A percentile compares a stretch with the other conserved stretches of the same genome.
Evolutionary conservation across 345 rosid genomes (phyloP).

Genomic region (Gossypium bickii): DNA sequence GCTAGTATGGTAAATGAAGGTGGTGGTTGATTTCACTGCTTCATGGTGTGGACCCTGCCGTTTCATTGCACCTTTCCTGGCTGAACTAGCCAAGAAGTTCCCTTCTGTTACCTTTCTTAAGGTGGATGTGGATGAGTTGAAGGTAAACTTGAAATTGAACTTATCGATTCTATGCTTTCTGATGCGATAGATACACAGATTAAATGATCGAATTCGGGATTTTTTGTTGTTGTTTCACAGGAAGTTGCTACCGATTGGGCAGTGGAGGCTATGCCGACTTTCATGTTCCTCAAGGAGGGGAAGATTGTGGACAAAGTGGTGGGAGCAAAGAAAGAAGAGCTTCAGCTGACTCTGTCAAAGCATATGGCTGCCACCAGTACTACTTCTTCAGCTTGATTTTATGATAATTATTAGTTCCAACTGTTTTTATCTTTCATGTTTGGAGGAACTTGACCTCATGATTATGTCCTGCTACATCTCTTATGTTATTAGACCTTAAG

Average conservation of each 20-base stretch:
- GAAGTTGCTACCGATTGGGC: conserved; percentile 61
- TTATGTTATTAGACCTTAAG: not conserved
- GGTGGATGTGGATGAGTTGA: conserved; percentile 73
- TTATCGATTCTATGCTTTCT: not conserved
- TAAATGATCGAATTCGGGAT: not conserved
- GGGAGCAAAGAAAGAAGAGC: conserved; percentile 74
- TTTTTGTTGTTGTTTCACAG: conserved; percentile 30
- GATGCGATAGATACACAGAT: not conserved
- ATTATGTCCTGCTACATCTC: not conserved
- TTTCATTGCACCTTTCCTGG: conserved; percentile 56
- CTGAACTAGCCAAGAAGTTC: conserved; percentile 64
- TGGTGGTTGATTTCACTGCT: conserved; percentile 80
- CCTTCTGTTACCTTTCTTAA: conserved; percentile 55
- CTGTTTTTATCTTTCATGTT: not conserved
- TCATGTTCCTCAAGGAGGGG: conserved; percentile 65
- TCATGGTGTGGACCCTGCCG: conserved; percentile 87
- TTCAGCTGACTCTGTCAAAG: conserved; percentile 55
- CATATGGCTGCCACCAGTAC: conserved; percentile 34
- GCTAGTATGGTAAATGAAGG: conserved; percentile 28
- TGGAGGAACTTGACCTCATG: conserved; percentile 11
- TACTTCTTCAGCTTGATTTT: conserved; percentile 33
- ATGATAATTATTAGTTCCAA: not conserved
- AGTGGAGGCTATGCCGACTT: conserved; percentile 75
- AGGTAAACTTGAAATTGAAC: conserved; percentile 31
- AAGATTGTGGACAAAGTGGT: conserved; percentile 67